Evolutionary conservation across 2,329 filamentous ascomycete species (phyloP), one percentile per base, ranked within the genome.

Genomic region (Aspergillus proliferans): DNA sequence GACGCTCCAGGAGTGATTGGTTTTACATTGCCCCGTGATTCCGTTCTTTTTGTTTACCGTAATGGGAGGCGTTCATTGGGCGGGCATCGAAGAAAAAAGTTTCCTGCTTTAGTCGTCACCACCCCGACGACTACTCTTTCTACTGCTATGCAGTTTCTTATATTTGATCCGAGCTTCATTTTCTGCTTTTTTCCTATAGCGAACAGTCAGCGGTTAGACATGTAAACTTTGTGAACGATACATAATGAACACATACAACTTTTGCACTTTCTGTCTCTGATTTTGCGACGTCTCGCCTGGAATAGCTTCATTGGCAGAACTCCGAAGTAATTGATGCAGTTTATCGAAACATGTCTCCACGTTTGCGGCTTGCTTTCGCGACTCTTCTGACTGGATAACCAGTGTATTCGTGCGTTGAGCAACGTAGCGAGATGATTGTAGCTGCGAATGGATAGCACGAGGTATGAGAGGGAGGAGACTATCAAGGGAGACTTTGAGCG

Each of bases 381-480:
- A 80, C 51, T 83, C 80, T 58, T 85, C 81, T 39, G 80, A 77
- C 56, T 85, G 82, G 53, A 85, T 82, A 47, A 85, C 72, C 21
- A 85, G 64, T 49, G 72, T 68, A 54, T 77, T 68, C 12, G 77
- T 76, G 47, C 76, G 75, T 24, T 72, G 67, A 19, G 81, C 76
- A 51, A 76, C 71, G 63, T 82, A 83, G 52, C 79, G 79, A 10
- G 76, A 82, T 15, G 67, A 56, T 41, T 71, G 71, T 47, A 85
- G 70, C 24, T 72, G 60, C 41, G 65, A 55, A 63, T 83, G 81
- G 7, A 85, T 67, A 8, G 79, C 57, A 18, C 63, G 65, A 40
- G 82, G 82, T 19, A 85, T 63, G 40, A 79, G 65, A 9, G 74
- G 72, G 10, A 83, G 64, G 38, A 85, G 71, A 6, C 71, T 63